A percentile compares a stretch with the other conserved stretches of the same genome.
These are phyloP conservation scores for Oxyria digyna DNA, from an alignment of 148 eudicot species.

Conservation along the genomic window DNA sequence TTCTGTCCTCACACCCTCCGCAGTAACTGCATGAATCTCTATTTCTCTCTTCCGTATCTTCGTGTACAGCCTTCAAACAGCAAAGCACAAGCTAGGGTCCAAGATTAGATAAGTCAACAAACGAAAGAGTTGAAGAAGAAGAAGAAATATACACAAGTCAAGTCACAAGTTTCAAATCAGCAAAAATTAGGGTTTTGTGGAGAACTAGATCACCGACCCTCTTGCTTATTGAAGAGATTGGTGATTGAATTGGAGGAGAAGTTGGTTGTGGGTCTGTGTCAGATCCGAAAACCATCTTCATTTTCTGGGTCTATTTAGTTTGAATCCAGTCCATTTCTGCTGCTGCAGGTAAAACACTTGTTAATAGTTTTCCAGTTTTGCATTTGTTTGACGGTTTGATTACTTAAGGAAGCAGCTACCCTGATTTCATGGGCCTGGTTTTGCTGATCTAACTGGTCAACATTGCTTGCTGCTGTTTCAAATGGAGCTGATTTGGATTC, in stretches of 20 bases:
- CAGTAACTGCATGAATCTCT: not conserved
- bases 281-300: not conserved
- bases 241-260: not conserved
- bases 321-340: not conserved
- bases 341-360: not conserved
- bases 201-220: not conserved
- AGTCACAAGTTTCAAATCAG: not conserved
- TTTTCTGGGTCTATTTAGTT: not conserved
- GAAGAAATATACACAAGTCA: not conserved
- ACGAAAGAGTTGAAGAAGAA: not conserved
- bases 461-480: not conserved
- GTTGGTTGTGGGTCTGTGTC: not conserved
- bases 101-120: not conserved
- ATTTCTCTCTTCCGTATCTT: not conserved
- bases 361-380: not conserved
- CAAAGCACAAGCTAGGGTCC: not conserved
- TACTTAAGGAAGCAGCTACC: not conserved
- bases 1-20: conserved; percentile 1
- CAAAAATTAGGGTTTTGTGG: not conserved
- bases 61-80: not conserved
- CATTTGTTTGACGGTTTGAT: not conserved
- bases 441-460: conserved; percentile 2
- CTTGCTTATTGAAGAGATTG: not conserved
- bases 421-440: not conserved
- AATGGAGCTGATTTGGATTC: not conserved